Conservation (phyloP, 306 rosid genomes). For the Quillaja saponaria region DNA sequence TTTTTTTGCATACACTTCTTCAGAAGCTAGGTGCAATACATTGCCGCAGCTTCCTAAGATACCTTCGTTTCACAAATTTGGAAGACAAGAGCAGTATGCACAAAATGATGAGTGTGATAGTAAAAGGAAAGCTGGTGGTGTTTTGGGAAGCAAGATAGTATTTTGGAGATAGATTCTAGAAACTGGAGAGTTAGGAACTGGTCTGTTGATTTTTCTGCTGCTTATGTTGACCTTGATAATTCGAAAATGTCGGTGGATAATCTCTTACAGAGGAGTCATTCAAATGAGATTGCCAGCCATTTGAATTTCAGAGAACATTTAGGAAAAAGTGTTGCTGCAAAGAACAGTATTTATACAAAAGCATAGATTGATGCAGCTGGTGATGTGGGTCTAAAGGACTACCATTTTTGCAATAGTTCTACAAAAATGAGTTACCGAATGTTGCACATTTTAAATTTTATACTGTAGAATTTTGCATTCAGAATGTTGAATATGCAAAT, state of each 20-base stretch:
- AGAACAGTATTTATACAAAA: conserved; percentile 85
- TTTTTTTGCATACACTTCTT: conserved; percentile 70
- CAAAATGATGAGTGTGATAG: conserved; percentile 78
- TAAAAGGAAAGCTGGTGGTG: conserved; percentile 77
- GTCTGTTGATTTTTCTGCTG: conserved; percentile 94
- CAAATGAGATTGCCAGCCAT: conserved; percentile 83
- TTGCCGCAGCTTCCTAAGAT: conserved; percentile 91
- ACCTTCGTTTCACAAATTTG: conserved; percentile 96
- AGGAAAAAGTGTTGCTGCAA: conserved; percentile 90
- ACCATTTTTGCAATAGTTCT: neutral
- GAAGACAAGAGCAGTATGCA: conserved; percentile 70
- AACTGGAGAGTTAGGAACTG: conserved; percentile 95
- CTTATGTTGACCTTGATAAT: conserved; percentile 81
- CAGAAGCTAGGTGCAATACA: conserved; percentile 75
- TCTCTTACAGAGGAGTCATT: conserved; percentile 89
- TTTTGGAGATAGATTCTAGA: conserved; percentile 95
- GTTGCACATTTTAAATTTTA: too few relatives aligned
- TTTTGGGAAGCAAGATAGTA: conserved; percentile 87
- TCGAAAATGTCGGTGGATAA: conserved; percentile 75
- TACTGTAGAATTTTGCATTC: too few relatives aligned
- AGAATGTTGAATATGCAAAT: too few relatives aligned
- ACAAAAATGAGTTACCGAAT: too few relatives aligned
- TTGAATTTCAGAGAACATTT: conserved; percentile 88
- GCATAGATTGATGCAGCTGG: conserved; percentile 98
- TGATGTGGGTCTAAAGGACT: conserved; percentile 78